Conservation (phyloP, 306 rosid species). For the Vigna reflexopilosa region DNA sequence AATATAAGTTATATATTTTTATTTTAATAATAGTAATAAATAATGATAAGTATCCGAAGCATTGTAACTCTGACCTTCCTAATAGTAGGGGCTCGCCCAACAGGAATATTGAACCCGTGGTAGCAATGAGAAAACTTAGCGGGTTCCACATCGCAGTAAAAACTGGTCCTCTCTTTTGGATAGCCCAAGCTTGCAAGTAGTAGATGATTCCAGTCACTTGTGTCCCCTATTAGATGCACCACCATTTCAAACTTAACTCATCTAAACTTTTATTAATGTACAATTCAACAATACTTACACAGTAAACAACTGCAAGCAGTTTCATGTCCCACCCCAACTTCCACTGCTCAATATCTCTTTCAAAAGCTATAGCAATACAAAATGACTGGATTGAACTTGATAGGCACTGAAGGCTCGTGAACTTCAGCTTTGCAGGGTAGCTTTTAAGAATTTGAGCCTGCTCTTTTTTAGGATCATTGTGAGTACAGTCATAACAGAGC, state of each 20-base stretch:
- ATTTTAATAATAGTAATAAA: too few species aligned
- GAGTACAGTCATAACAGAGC: too few species aligned
- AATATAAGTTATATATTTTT: too few species aligned
- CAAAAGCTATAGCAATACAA: conserved; percentile 57
- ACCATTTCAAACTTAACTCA: too few species aligned
- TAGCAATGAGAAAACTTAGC: conserved; percentile 52
- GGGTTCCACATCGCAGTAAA: conserved; percentile 62
- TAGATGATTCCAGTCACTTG: conserved; percentile 47
- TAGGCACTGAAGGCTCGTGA: conserved; percentile 55
- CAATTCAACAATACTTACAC: conserved; percentile 47
- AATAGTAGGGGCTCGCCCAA: conserved; percentile 51
- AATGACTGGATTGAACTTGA: conserved; percentile 61
- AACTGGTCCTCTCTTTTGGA: conserved; percentile 57
- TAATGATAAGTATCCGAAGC: too few species aligned
- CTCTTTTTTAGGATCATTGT: conserved; percentile 1
- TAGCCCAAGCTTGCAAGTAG: conserved; percentile 52
- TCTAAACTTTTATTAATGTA: too few species aligned
- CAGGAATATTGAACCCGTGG: conserved; percentile 51
- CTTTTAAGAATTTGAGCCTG: conserved; percentile 56
- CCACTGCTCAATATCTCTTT: conserved; percentile 63
- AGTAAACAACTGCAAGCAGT: conserved; percentile 50
- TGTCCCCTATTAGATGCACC: conserved; percentile 43
- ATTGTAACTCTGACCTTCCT: conserved; percentile 50
- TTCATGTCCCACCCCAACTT: conserved; percentile 62
- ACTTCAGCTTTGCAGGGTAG: conserved; percentile 59